phyloP scores from a whole-genome alignment of 2,329 filamentous ascomycete genomes.

The Hypoxylon sp. region DNA sequence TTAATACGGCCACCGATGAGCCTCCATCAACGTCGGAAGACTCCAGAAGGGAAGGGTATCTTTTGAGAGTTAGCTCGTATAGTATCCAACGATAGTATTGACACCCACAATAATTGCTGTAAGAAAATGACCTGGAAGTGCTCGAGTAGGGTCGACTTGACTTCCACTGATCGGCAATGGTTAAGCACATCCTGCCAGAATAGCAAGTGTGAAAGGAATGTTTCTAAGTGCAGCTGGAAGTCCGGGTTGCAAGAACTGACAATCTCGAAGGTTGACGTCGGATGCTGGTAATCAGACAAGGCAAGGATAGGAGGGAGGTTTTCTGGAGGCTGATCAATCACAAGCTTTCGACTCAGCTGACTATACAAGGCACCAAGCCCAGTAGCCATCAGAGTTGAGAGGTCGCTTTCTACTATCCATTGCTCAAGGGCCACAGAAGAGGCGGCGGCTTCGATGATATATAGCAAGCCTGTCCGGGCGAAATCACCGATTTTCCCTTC shows the following conservation, averaged over 20 bases:
- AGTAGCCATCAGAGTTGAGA: conserved; percentile 97
- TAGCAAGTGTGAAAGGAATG: conserved; percentile 92
- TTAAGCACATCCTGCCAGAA: conserved; percentile 99
- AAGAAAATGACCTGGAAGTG: conserved; percentile 98
- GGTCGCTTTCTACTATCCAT: conserved; percentile 97
- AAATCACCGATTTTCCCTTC: conserved; percentile 97
- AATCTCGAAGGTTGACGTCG: conserved; percentile 76
- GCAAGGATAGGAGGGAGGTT: conserved; percentile 85
- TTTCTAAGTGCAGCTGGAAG: conserved; percentile 88
- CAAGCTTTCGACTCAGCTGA: conserved; percentile 80
- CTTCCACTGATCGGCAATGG: conserved; percentile 91
- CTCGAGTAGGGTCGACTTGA: conserved; percentile 92
- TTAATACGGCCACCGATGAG: conserved; percentile 94
- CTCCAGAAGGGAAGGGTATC: conserved; percentile 94
- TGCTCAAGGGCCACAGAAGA: conserved; percentile 86
- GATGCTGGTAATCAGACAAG: conserved; percentile 88
- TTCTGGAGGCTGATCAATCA: conserved; percentile 81
- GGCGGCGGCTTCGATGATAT: conserved; percentile 94
- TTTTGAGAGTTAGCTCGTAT: conserved; percentile 54
- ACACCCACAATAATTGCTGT: conserved; percentile 85
- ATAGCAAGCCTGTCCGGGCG: conserved; percentile 90
- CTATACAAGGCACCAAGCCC: conserved; percentile 84
- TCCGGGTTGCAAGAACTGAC: conserved; percentile 80
- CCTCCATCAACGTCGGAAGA: conserved; percentile 97
- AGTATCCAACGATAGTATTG: neutral